A percentile compares a stretch with the other conserved stretches of the same genome.
These are phyloP conservation scores for Eimeria acervulina DNA, from an alignment of 169 alveolate species.

Conservation along the genomic window DNA sequence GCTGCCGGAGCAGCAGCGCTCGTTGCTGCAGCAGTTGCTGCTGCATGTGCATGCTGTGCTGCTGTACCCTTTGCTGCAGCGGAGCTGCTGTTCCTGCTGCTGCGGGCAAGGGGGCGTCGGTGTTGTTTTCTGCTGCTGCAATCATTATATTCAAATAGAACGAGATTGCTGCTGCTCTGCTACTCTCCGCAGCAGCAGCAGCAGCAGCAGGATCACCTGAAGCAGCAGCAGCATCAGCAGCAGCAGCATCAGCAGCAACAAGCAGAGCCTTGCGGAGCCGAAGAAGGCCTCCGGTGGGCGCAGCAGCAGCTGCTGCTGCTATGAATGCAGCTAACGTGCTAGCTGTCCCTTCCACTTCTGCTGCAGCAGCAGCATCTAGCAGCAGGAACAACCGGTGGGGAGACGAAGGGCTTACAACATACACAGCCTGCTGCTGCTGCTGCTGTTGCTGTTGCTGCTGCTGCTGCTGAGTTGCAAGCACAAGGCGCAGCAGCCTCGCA, in stretches of 20 bases:
- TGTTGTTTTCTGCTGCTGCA: conserved; percentile 5
- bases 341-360: background rate
- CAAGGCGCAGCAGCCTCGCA: too few species aligned
- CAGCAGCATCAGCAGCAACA: conserved; percentile 17
- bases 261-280: conserved; percentile 30
- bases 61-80: too few species aligned
- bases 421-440: background rate
- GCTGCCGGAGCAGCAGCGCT: conserved; percentile 32
- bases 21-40: too few species aligned
- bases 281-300: background rate
- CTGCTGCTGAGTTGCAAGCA: too few species aligned
- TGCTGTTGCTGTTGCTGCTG: too few species aligned
- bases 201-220: too few species aligned
- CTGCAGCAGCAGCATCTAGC: conserved; percentile 8
- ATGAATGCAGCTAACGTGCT: background rate
- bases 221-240: conserved; percentile 32
- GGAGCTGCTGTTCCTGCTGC: background rate
- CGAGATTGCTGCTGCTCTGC: conserved; percentile 1
- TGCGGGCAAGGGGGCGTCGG: background rate
- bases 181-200: background rate
- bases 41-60: too few species aligned
- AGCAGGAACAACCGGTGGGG: background rate
- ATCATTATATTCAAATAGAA: conserved; percentile 1
- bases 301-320: conserved; percentile 25
- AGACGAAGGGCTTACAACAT: background rate